A percentile compares a stretch with the other conserved stretches of the same genome.
phyloP scores from a whole-genome alignment of 179 eudicot species.

The Actinidia arguta region DNA sequence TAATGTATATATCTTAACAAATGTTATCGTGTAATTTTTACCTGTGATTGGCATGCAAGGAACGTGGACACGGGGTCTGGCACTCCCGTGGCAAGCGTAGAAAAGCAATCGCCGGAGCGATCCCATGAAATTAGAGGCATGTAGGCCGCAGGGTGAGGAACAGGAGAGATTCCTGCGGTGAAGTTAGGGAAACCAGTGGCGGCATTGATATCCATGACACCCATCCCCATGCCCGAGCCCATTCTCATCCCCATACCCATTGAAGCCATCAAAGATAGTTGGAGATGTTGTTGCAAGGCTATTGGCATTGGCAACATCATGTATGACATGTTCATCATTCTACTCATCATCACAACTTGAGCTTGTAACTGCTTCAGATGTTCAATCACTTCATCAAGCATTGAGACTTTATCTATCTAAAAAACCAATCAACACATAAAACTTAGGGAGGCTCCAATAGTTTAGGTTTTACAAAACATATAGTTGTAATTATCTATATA shows the following conservation, averaged over 20 bases:
- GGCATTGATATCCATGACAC: constrained; percentile 50
- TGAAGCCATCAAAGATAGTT: constrained; percentile 76
- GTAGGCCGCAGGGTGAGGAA: constrained; percentile 34
- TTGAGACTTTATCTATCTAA: constrained; percentile 88
- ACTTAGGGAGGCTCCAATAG: background rate
- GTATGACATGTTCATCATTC: constrained; percentile 62
- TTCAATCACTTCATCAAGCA: constrained; percentile 90
- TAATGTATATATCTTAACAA: no score
- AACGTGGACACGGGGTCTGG: constrained; percentile 52
- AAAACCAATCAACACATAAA: background rate
- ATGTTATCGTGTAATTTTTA: constrained; percentile 17
- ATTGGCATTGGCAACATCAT: constrained; percentile 70
- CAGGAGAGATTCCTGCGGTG: constrained; percentile 34
- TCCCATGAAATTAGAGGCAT: constrained; percentile 50
- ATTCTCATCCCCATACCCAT: constrained; percentile 54
- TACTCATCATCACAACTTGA: constrained; percentile 67
- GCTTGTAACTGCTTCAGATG: constrained; percentile 78
- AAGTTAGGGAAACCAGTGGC: constrained; percentile 35
- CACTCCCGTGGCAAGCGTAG: constrained; percentile 29
- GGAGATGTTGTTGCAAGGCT: constrained; percentile 69
- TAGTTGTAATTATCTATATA: no score
- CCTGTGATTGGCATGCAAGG: constrained; percentile 62
- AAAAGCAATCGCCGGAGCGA: constrained; percentile 29
- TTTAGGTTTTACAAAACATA: background rate
- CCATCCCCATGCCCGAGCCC: constrained; percentile 51